Evolutionary conservation across 345 rosid genomes (phyloP), one percentile per base, ranked within the genome.

Genomic region (Eucalyptus rudis): DNA sequence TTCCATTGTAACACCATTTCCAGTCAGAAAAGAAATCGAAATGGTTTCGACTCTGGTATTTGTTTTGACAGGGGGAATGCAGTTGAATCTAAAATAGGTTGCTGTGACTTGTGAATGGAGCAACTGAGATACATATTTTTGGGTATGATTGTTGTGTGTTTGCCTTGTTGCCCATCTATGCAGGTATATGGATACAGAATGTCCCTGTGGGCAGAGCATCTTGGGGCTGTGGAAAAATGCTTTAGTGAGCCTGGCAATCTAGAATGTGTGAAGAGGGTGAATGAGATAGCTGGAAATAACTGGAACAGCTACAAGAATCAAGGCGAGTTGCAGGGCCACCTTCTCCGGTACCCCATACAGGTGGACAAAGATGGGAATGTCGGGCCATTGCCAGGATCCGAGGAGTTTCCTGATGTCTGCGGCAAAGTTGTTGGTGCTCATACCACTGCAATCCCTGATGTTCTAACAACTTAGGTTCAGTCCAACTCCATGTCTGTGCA

Each of bases 121-220:
- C 45, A 76, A 71, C 15, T 43, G 88, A 56, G 40, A 87, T 33
- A 15, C 36, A 40, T 29, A 27, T 8, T 87, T 22, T 10, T 4
- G 13, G 50, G 79, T 33, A 44, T 36, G 88, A 87, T 40, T 33
- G 22, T 86, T 29, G 33, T 44, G 25, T 86, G 49, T 36, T 64
- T 89, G 62, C 68, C 7, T 49, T 15, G 47, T 58, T 40, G 14
- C 19, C 45, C 52, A 24, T 86, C 43, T 80, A 20, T 50, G 79
- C 95, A 98, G 99, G 91, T 98, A 24, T 95, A 95, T 80, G 99
- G 99, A 64, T 97, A 95, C 93, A 95, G 99, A 93, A 95, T 93
- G 98, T 95, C 99, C 8, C 92, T 98, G 79, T 98, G 99, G 99
- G 94, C 93, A 22, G 99, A 98, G 94, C 99, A 98, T 92, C 94